Evolutionary conservation across 2,329 filamentous ascomycete species (phyloP).

Genomic region (Fusarium verticillioides): DNA sequence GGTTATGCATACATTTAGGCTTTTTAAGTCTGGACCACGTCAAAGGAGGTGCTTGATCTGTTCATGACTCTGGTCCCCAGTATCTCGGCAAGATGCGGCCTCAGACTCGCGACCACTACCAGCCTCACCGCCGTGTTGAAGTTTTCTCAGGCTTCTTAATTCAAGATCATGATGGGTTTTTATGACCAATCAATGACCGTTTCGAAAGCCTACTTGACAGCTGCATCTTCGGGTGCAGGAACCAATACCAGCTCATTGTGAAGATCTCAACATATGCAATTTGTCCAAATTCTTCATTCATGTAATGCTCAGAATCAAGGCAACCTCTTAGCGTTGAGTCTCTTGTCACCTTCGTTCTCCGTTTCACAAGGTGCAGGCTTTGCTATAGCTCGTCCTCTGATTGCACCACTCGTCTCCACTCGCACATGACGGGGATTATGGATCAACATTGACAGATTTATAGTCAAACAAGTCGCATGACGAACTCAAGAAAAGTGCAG

Average conservation of each 20-base stretch:
- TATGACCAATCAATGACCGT: no score
- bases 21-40: neutral
- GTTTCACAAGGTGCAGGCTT: neutral
- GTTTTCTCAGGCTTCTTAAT: neutral
- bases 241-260: neutral
- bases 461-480: no score
- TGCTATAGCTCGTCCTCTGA: neutral
- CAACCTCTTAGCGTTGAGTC: no score
- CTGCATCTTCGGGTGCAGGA: neutral
- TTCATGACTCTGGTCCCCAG: neutral
- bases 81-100: neutral
- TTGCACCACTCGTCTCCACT: constrained; percentile 13
- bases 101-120: neutral
- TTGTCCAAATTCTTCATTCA: rapidly evolving
- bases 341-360: no score
- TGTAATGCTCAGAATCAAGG: rapidly evolving
- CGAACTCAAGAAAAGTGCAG: neutral
- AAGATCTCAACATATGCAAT: neutral
- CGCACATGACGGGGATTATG: neutral
- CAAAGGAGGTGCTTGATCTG: neutral
- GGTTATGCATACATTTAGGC: neutral
- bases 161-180: no score
- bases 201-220: neutral
- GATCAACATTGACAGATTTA: neutral
- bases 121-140: rapidly evolving